Percentiles rank a stretch among this genome's conserved stretches.
Evolutionary conservation across 2,329 filamentous ascomycete species (phyloP).

Genomic region (Monilinia vaccinii-corymbosi): DNA sequence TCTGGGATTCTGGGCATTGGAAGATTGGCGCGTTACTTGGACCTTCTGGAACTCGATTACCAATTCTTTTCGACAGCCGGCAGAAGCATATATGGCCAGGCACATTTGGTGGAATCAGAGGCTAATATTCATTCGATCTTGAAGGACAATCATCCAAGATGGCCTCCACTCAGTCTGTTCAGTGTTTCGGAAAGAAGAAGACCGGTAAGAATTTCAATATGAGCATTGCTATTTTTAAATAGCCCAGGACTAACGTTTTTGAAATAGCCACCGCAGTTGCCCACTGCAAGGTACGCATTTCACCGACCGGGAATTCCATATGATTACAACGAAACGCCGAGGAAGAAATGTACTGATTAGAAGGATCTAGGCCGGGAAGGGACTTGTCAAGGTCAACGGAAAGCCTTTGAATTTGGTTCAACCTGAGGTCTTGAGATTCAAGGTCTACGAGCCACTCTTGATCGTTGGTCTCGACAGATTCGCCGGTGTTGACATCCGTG

Average conservation of each 20-base stretch:
- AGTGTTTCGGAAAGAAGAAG: conserved; percentile 99
- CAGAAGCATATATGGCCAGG: not conserved
- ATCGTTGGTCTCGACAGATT: conserved; percentile 98
- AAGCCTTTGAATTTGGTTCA: conserved; percentile 88
- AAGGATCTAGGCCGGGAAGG: conserved; percentile 56
- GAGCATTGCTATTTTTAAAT: conserved; percentile 13
- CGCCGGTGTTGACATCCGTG: conserved; percentile 91
- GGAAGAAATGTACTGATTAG: conserved; percentile 15
- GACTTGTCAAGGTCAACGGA: conserved; percentile 98
- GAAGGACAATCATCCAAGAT: conserved; percentile 20
- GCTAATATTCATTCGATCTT: conserved; percentile 3
- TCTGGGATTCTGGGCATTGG: not conserved
- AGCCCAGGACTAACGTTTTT: conserved; percentile 27
- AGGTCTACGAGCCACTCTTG: conserved; percentile 99
- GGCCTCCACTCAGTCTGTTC: conserved; percentile 68
- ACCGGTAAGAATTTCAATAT: conserved; percentile 31
- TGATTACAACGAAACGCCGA: not conserved
- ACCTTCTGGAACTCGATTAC: not conserved
- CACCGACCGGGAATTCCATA: not conserved
- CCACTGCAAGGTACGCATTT: conserved; percentile 61
- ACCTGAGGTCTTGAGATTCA: conserved; percentile 96
- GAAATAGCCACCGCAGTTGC: conserved; percentile 57
- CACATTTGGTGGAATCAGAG: not conserved
- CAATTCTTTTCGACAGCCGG: not conserved
- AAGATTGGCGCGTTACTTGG: not conserved